Conservation (phyloP, 108 stramenopile species). For the Epithemia pelagica region DNA sequence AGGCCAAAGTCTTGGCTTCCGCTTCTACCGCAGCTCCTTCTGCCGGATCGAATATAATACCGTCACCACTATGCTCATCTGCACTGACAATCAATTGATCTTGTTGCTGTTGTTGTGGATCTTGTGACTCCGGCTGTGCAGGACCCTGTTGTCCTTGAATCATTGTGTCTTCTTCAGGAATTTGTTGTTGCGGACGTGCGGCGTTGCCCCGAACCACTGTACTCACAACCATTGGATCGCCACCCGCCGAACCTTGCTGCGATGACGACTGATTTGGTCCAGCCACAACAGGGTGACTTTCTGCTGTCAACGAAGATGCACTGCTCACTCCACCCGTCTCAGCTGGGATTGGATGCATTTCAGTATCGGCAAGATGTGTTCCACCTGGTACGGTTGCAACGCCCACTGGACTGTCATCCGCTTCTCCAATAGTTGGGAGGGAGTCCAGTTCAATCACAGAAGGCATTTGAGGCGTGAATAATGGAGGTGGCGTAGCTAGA, state of each 20-base stretch:
- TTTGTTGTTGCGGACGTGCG: neutral
- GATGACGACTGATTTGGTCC: slow-evolving; percentile 15
- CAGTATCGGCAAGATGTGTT: slow-evolving; percentile 5
- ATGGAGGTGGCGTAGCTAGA: slow-evolving; percentile 70
- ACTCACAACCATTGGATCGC: slow-evolving; percentile 3
- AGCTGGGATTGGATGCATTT: slow-evolving; percentile 1
- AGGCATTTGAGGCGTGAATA: slow-evolving; percentile 75
- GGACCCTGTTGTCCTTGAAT: neutral
- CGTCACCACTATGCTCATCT: slow-evolving; percentile 55
- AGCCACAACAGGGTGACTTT: slow-evolving; percentile 18
- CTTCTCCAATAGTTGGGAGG: slow-evolving; percentile 53
- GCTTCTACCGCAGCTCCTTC: slow-evolving; percentile 36
- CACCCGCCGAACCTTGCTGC: slow-evolving; percentile 10
- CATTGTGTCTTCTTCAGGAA: neutral
- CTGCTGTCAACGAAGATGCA: slow-evolving; percentile 57
- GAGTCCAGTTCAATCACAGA: slow-evolving; percentile 64
- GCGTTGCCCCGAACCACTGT: slow-evolving; percentile 8
- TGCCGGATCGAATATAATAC: slow-evolving; percentile 49
- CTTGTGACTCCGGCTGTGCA: slow-evolving; percentile 1
- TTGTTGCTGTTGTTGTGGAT: slow-evolving; percentile 21
- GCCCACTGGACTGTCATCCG: neutral
- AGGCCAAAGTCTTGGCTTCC: slow-evolving; percentile 62
- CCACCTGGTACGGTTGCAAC: neutral
- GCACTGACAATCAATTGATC: slow-evolving; percentile 73
- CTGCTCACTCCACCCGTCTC: slow-evolving; percentile 39